phyloP scores from a whole-genome alignment of 2,329 filamentous ascomycete genomes.

The Colletotrichum neosansevieriae region DNA sequence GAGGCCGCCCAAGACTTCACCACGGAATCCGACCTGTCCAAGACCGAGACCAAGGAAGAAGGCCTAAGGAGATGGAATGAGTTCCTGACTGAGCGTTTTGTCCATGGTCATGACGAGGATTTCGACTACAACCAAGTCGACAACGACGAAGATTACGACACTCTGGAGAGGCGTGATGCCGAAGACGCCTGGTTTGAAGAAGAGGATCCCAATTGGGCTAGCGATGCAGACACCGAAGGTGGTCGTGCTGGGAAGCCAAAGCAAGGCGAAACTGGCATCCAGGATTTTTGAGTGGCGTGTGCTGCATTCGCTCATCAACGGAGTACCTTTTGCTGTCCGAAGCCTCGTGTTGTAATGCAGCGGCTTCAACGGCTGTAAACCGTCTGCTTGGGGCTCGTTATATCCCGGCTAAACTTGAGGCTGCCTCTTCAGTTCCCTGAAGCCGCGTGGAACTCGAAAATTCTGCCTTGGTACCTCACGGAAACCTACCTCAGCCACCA shows the following conservation, averaged over 20 bases:
- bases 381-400: neutral
- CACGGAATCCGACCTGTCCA: slow-evolving; percentile 48
- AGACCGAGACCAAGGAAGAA: slow-evolving; percentile 70
- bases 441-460: no score
- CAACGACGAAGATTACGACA: slow-evolving; percentile 78
- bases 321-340: neutral
- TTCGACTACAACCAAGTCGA: slow-evolving; percentile 84
- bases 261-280: slow-evolving; percentile 75
- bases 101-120: slow-evolving; percentile 79
- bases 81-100: slow-evolving; percentile 80
- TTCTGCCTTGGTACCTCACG: neutral
- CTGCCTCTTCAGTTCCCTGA: no score
- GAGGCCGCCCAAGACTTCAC: slow-evolving; percentile 4
- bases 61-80: slow-evolving; percentile 77
- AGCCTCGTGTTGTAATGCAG: neutral
- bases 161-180: slow-evolving; percentile 66
- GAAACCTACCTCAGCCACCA: neutral
- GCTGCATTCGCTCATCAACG: no score
- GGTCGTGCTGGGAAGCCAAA: slow-evolving; percentile 19
- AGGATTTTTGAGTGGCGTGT: slow-evolving; percentile 70
- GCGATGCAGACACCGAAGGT: slow-evolving; percentile 51
- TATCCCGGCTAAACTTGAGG: slow-evolving; percentile 12
- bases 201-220: slow-evolving; percentile 77
- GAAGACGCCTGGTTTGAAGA: slow-evolving; percentile 86
- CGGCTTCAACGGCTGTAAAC: neutral